These are phyloP conservation scores for Jimgerdemannia lactiflua DNA, from an alignment of 192 early-diverging fungal genomes.

Conservation along the genomic window DNA sequence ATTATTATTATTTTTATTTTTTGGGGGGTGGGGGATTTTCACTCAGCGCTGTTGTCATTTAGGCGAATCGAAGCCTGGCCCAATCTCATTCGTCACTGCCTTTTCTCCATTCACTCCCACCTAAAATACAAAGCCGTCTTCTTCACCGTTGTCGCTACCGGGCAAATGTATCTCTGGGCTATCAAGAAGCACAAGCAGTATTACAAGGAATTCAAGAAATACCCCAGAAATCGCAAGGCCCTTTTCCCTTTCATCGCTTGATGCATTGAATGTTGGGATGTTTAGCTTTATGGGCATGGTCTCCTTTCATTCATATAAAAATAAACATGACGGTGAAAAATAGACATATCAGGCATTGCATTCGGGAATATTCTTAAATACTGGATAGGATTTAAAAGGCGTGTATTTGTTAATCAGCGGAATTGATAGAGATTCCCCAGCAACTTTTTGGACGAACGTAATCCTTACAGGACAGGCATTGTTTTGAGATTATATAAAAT, in stretches of 20 bases:
- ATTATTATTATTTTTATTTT: not conserved
- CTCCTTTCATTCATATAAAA: no score
- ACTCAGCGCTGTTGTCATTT: constrained; percentile 19
- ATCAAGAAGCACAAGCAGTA: constrained; percentile 95
- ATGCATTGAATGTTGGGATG: not conserved
- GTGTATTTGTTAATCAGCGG: no score
- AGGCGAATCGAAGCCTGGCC: not conserved
- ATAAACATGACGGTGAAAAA: no score
- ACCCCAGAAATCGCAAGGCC: constrained; percentile 82
- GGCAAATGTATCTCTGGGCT: constrained; percentile 94
- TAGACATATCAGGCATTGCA: no score
- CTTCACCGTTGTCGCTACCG: constrained; percentile 69
- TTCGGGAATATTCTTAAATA: no score
- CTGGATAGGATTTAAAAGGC: no score
- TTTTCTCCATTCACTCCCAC: not conserved
- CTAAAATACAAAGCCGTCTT: constrained; percentile 36
- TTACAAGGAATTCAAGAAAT: constrained; percentile 86
- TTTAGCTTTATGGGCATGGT: no score
- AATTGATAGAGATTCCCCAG: no score
- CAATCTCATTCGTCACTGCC: constrained; percentile 6
- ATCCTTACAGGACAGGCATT: no score
- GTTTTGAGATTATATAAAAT: no score
- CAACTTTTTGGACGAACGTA: no score
- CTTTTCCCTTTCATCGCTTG: constrained; percentile 71
- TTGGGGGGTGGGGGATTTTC: not conserved